Conservation (phyloP, 1,284 basidiomycete species). For the Pascua guehoae region DNA sequence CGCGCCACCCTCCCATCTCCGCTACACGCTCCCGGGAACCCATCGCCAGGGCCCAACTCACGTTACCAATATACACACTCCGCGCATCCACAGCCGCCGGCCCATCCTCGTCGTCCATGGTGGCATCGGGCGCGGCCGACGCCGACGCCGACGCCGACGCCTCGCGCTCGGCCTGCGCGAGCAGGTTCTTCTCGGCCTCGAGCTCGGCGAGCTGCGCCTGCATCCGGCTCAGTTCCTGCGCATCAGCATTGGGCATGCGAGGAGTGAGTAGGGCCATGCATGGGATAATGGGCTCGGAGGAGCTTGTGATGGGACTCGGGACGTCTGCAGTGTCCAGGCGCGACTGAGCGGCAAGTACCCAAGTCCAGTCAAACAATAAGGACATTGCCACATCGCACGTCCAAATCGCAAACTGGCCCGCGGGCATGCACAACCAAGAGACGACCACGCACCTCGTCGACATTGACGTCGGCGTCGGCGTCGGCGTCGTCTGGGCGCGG, state of each 20-base stretch:
- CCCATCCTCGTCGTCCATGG: constrained; percentile 57
- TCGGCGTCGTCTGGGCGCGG: constrained; percentile 30
- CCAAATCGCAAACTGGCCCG: too few species aligned
- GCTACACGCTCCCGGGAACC: too few species aligned
- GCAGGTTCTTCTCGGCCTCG: constrained; percentile 76
- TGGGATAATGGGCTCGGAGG: background rate
- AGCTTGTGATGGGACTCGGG: too few species aligned
- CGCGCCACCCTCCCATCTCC: too few species aligned
- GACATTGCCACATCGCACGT: too few species aligned
- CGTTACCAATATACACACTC: constrained; percentile 96
- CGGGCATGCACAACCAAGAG: too few species aligned
- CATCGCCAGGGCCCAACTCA: constrained; percentile 53
- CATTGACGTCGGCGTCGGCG: constrained; percentile 26
- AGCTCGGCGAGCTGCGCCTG: constrained; percentile 85
- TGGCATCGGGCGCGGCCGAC: constrained; percentile 49
- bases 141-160: background rate
- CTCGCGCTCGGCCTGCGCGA: constrained; percentile 16
- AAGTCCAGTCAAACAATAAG: too few species aligned
- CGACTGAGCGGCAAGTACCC: too few species aligned
- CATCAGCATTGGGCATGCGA: too few species aligned
- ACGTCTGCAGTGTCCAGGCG: background rate
- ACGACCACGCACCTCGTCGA: constrained; percentile 38
- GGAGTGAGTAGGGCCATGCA: too few species aligned
- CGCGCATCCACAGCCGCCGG: constrained; percentile 71
- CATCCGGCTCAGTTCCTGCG: constrained; percentile 61